Percentiles rank a stretch among this genome's conserved stretches.
Conservation (phyloP, 2,329 filamentous ascomycete genomes). For the Leptodontidium sp. region DNA sequence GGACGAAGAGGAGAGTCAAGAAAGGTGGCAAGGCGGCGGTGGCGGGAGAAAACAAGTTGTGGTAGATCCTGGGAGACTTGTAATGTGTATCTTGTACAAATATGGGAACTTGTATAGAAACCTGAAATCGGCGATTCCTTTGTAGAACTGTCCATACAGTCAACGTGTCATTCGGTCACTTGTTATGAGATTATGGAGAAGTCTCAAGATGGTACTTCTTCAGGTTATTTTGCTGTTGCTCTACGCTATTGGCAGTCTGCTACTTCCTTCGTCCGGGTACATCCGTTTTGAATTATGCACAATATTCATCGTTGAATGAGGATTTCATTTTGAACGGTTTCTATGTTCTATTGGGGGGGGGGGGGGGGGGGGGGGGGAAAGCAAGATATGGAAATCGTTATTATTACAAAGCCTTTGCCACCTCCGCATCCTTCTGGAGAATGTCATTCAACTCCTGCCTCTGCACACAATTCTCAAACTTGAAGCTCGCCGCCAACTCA, state of each 20-base stretch:
- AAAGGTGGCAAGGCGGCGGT: constrained; percentile 37
- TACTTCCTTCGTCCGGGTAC: too few species aligned
- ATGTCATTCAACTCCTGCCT: constrained; percentile 58
- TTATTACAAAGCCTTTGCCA: background rate
- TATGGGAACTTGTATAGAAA: constrained; percentile 9
- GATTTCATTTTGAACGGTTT: background rate
- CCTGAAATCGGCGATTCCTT: background rate
- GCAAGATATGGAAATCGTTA: background rate
- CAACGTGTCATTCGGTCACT: background rate
- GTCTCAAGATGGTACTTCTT: too few species aligned
- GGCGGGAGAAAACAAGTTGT: constrained; percentile 45
- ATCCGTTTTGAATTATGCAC: too few species aligned
- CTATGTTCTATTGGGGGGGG: background rate
- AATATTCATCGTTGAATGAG: background rate
- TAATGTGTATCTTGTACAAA: constrained; percentile 15
- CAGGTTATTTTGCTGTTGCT: too few species aligned
- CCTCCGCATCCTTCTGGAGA: constrained; percentile 53
- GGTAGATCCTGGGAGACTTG: constrained; percentile 37
- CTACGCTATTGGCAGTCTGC: too few species aligned
- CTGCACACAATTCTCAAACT: constrained; percentile 59
- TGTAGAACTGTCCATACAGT: background rate
- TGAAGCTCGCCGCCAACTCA: constrained; percentile 54
- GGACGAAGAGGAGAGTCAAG: constrained; percentile 48
- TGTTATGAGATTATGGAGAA: background rate
- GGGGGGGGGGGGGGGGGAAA: too few species aligned